A percentile compares a stretch with the other conserved stretches of the same genome.
Evolutionary conservation across 2,329 filamentous ascomycete genomes (phyloP).

Genomic region (Alternaria tenuissima): DNA sequence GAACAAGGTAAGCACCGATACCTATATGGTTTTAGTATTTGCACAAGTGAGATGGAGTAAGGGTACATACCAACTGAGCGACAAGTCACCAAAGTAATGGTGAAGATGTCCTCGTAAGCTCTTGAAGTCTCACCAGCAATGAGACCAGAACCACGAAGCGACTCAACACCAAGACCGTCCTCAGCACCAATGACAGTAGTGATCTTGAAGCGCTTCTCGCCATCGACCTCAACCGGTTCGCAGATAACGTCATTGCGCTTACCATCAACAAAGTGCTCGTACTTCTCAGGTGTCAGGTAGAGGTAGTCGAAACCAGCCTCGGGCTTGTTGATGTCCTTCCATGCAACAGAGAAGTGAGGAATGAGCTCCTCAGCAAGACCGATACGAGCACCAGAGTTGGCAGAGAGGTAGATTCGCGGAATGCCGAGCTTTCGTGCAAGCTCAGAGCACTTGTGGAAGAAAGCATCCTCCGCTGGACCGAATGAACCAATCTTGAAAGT

Average conservation of each 20-base stretch:
- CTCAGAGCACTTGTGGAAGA: conserved; percentile 99
- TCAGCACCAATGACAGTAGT: conserved; percentile 91
- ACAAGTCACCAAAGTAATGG: conserved; percentile 95
- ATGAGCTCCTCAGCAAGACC: conserved; percentile 97
- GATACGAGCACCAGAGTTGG: conserved; percentile 97
- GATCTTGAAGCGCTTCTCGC: conserved; percentile 92
- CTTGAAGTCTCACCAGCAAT: conserved; percentile 97
- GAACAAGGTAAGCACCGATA: conserved; percentile 98
- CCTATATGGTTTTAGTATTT: conserved; percentile 58
- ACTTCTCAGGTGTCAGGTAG: conserved; percentile 86
- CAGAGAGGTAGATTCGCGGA: conserved; percentile 95
- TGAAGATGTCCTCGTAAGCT: conserved; percentile 99
- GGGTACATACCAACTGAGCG: conserved; percentile 80
- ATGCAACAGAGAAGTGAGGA: conserved; percentile 95
- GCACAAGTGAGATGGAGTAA: too few relatives aligned
- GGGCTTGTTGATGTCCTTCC: conserved; percentile 84
- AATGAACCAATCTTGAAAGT: conserved; percentile 99
- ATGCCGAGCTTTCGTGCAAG: conserved; percentile 93
- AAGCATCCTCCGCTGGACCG: conserved; percentile 93
- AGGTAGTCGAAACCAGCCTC: conserved; percentile 96
- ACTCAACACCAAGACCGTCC: conserved; percentile 97
- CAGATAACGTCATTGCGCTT: conserved; percentile 82
- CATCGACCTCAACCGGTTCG: conserved; percentile 83
- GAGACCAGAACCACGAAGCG: conserved; percentile 93
- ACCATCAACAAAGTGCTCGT: conserved; percentile 84